A percentile compares a stretch with the other conserved stretches of the same genome.
Evolutionary conservation across 768 basidiomycete species (phyloP).

Genomic region (Boletus huronensis): DNA sequence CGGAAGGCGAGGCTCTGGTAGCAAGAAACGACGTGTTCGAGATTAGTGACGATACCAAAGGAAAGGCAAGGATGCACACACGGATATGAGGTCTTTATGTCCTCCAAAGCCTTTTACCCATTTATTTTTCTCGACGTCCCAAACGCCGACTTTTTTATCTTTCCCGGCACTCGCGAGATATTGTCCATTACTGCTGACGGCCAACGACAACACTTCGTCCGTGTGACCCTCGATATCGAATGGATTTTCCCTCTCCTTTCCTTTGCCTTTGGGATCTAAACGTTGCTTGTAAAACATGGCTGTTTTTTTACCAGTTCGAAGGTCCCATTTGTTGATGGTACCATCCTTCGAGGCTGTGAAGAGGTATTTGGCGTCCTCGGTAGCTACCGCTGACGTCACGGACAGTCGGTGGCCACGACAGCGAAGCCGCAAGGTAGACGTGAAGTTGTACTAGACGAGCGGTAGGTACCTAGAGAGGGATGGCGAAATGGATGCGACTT

Average conservation of each 20-base stretch:
- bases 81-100: conserved; percentile 65
- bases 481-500: conserved; percentile 23
- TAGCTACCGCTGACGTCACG: conserved; percentile 77
- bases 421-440: conserved; percentile 42
- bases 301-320: conserved; percentile 58
- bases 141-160: conserved; percentile 79
- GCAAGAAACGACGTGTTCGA: not conserved
- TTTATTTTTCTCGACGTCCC: conserved; percentile 71
- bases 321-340: conserved; percentile 80
- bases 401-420: conserved; percentile 74
- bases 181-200: conserved; percentile 81
- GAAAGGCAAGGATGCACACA: conserved; percentile 46
- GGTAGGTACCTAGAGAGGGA: not conserved
- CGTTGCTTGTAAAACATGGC: conserved; percentile 60
- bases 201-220: conserved; percentile 81
- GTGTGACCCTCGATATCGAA: conserved; percentile 68
- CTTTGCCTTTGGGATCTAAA: conserved; percentile 46
- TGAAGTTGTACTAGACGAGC: conserved; percentile 53
- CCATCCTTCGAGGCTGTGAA: conserved; percentile 93
- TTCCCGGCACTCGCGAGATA: conserved; percentile 84
- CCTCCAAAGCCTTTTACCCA: conserved; percentile 86
- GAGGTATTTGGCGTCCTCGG: conserved; percentile 68
- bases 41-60: conserved; percentile 26
- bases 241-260: conserved; percentile 53
- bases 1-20: conserved; percentile 67